phyloP scores from a whole-genome alignment of 2,329 filamentous ascomycete species.

The Raffaelea ambrosiae region DNA sequence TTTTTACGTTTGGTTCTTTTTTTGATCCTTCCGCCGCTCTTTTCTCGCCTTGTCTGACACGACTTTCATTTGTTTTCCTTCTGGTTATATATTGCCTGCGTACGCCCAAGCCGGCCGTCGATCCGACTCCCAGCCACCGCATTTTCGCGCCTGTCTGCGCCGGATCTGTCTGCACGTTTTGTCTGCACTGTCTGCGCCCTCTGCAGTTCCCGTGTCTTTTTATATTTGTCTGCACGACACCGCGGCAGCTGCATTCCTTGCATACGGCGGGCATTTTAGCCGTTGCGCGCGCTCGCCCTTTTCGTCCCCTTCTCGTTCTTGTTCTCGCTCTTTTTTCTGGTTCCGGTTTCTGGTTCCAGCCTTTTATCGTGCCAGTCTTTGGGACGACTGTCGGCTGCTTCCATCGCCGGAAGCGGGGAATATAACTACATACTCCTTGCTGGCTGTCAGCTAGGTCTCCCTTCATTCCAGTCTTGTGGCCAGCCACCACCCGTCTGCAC shows the following conservation, averaged over 20 bases:
- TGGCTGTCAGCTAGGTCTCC: too few relatives aligned
- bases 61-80: neutral
- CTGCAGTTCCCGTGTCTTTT: neutral
- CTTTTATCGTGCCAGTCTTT: neutral
- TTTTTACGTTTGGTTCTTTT: neutral
- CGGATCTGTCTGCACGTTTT: neutral
- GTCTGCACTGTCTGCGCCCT: neutral
- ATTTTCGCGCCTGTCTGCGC: constrained; percentile 4
- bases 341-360: too few relatives aligned
- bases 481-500: neutral
- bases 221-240: neutral
- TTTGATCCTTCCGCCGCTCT: neutral
- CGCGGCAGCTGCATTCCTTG: neutral
- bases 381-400: neutral
- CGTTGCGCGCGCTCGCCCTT: neutral
- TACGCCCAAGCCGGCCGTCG: constrained; percentile 3
- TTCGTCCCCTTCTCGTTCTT: neutral
- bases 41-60: neutral
- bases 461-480: neutral
- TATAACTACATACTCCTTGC: too few relatives aligned
- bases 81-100: neutral
- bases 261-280: neutral
- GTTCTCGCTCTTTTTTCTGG: neutral
- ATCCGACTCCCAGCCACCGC: constrained; percentile 12
- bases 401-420: neutral